phyloP scores from a whole-genome alignment of 345 rosid genomes.

The Orychophragmus violaceus region DNA sequence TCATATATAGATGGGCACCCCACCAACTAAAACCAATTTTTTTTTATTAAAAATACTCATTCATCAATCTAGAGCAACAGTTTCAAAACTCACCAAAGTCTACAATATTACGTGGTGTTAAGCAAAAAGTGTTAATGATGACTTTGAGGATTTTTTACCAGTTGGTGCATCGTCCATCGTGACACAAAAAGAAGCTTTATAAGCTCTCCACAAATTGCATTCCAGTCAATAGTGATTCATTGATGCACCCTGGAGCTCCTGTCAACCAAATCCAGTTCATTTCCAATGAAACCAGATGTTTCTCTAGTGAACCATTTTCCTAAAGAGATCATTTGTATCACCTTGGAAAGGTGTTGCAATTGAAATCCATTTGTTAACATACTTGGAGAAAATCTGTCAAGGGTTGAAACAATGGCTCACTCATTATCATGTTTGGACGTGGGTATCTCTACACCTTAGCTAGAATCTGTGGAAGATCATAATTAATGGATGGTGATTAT shows the following conservation, averaged over 20 bases:
- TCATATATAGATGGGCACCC: constrained; percentile 91
- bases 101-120: too few relatives aligned
- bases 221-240: constrained; percentile 82
- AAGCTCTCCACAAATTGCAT: constrained; percentile 88
- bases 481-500: constrained; percentile 6
- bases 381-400: constrained; percentile 65
- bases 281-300: not conserved
- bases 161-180: constrained; percentile 91
- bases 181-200: constrained; percentile 81
- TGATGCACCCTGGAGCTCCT: constrained; percentile 91
- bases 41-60: not conserved
- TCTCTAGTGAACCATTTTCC: not conserved
- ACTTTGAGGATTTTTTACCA: constrained; percentile 47
- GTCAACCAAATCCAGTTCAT: constrained; percentile 28
- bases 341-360: constrained; percentile 95
- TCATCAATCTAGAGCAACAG: constrained; percentile 7
- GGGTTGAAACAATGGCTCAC: constrained; percentile 2
- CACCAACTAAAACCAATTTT: constrained; percentile 50
- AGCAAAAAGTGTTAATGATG: too few relatives aligned
- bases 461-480: not conserved
- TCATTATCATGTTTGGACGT: not conserved
- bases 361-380: constrained; percentile 77
- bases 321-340: constrained; percentile 1
- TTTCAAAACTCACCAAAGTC: not conserved
- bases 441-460: too few relatives aligned